Evolutionary conservation across 352 stramenopile species (phyloP).

Genomic region (Phytophthora rubi): DNA sequence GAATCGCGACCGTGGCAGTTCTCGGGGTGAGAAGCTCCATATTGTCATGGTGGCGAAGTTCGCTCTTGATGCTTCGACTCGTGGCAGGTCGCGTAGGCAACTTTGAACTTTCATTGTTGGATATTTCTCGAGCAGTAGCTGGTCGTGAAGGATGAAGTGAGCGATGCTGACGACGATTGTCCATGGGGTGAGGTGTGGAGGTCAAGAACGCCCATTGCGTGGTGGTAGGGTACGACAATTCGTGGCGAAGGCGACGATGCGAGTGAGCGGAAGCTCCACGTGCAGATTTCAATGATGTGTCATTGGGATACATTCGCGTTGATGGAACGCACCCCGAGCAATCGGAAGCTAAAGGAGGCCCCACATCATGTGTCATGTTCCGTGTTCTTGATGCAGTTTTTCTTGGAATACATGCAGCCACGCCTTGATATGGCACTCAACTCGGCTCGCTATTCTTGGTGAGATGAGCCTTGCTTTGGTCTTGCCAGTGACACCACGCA

Average conservation of each 20-base stretch:
- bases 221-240: conserved; percentile 27
- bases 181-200: conserved; percentile 13
- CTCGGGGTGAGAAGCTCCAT: conserved; percentile 22
- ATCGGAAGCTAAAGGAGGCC: conserved; percentile 31
- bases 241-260: conserved; percentile 23
- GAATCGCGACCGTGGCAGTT: conserved; percentile 33
- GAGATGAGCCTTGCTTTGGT: not conserved
- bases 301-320: conserved; percentile 6
- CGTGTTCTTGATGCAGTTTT: not conserved
- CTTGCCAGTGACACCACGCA: not conserved
- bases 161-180: conserved; percentile 11
- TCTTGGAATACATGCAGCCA: not conserved
- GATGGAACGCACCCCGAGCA: conserved; percentile 9
- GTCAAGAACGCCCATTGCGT: conserved; percentile 36
- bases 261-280: conserved; percentile 17
- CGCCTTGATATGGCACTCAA: not conserved
- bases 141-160: conserved; percentile 22
- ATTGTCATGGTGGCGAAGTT: conserved; percentile 19
- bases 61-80: conserved; percentile 20
- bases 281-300: not conserved
- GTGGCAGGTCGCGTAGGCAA: conserved; percentile 33
- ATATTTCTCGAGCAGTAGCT: conserved; percentile 22
- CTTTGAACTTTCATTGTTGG: conserved; percentile 8
- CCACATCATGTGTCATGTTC: conserved; percentile 10
- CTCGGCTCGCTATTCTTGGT: conserved; percentile 30